These are phyloP conservation scores for Arthrobotrys pseudoclavata DNA, from an alignment of 2,329 filamentous ascomycete species.

Conservation along the genomic window DNA sequence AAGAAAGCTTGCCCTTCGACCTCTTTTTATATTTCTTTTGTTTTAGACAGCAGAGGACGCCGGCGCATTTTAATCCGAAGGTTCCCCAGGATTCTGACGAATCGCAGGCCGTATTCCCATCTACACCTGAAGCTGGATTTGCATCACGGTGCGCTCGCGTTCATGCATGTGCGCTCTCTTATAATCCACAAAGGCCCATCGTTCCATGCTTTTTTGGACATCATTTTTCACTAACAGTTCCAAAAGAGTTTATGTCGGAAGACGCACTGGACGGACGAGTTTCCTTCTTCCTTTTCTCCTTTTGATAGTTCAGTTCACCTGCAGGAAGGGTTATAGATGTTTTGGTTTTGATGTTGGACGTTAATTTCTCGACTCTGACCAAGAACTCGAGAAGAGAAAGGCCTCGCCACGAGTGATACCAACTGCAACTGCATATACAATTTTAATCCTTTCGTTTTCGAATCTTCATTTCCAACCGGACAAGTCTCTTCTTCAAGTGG, in stretches of 20 bases:
- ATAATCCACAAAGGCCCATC: slow-evolving; percentile 47
- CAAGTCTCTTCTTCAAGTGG: slow-evolving; percentile 34
- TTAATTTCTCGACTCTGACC: slow-evolving; percentile 34
- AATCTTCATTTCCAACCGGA: slow-evolving; percentile 41
- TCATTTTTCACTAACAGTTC: slow-evolving; percentile 41
- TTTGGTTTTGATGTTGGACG: slow-evolving; percentile 51
- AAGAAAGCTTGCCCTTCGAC: slow-evolving; percentile 22
- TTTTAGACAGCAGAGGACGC: slow-evolving; percentile 24
- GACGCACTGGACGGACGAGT: slow-evolving; percentile 37
- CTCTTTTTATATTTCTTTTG: slow-evolving; percentile 37
- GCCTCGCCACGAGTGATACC: slow-evolving; percentile 36
- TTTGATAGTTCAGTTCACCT: slow-evolving; percentile 50
- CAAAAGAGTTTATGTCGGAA: slow-evolving; percentile 47
- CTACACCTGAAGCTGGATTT: slow-evolving; percentile 47
- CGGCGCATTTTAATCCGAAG: slow-evolving; percentile 40
- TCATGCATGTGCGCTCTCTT: slow-evolving; percentile 52
- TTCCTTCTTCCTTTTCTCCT: slow-evolving; percentile 44
- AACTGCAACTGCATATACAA: slow-evolving; percentile 38
- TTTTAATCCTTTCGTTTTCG: slow-evolving; percentile 32
- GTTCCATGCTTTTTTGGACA: slow-evolving; percentile 48
- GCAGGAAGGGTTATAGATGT: slow-evolving; percentile 50
- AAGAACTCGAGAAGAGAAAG: slow-evolving; percentile 29
- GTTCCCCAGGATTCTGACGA: slow-evolving; percentile 49
- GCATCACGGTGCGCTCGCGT: slow-evolving; percentile 48
- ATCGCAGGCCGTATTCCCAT: slow-evolving; percentile 40